Evolutionary conservation across 2,329 filamentous ascomycete genomes (phyloP), one percentile per base, ranked within the genome.

Genomic region (Cladosporium sp.): DNA sequence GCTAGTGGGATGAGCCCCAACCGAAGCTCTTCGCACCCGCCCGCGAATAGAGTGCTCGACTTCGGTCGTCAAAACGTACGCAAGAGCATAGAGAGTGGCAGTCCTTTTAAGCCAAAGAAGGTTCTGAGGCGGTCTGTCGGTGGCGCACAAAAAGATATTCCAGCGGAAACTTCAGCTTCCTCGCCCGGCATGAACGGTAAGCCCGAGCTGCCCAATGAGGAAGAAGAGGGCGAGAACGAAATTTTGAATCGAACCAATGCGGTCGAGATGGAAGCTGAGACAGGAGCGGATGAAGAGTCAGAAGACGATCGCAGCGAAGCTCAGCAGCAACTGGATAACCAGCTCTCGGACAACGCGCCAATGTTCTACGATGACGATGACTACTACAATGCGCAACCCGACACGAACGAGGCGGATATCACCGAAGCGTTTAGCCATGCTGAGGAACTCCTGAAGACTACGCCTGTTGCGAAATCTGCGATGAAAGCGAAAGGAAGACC

Each of bases 61-160:
- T 68, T 69, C 51, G 57, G 47, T 17, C 54, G 54, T 19, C 60
- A 61, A 19, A 54, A 56, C 22, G 57, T 61, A 32, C 52, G 56
- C 34, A 58, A 58, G 49, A 68, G 62, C 47, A 59, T 63, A 6
- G 63, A 67, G 20, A 57, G 41, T 7, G 55, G 57, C 8, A 65
- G 63, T 43, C 64, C 66, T 1, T 66, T 67, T 55, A 63, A 64
- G 54, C 62, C 64, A 18, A 61, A 48, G 39, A 58, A 60, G 7
- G 55, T 54, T 2, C 48, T 67, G 32, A 48, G 63, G 42, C 49
- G 63, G 50, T 65, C 61, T 9, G 54, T 44, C 19, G 62, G 59
- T 7, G 51, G 51, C 11, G 54, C 41, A 17, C 47, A 55, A 45
- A 49, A 50, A 17, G 51, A 61, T 48, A 50, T 55, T 4, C 11